Evolutionary conservation across 164 flowering plant species (phyloP).

Genomic region (Aristolochia californica): DNA sequence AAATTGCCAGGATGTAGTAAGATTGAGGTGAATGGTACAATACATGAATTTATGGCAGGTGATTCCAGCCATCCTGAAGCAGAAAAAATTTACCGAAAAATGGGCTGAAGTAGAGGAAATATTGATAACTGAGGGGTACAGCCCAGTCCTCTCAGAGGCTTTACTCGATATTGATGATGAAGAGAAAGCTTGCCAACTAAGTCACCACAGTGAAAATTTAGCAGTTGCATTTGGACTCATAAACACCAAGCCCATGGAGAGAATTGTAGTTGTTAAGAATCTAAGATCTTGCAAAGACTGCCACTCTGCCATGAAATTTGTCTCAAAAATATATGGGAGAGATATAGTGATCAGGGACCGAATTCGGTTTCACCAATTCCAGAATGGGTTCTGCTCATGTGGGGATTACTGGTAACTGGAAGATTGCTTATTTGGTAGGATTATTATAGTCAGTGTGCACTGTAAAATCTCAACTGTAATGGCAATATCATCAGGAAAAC

Average conservation of each 20-base stretch:
- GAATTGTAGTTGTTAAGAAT: slow-evolving; percentile 29
- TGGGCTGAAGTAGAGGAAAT: slow-evolving; percentile 26
- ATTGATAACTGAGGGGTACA: slow-evolving; percentile 20
- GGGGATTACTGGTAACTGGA: slow-evolving; percentile 27
- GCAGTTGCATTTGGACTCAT: slow-evolving; percentile 38
- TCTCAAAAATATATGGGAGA: slow-evolving; percentile 25
- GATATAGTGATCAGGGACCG: slow-evolving; percentile 31
- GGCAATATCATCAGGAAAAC: not conserved
- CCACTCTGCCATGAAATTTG: slow-evolving; percentile 26
- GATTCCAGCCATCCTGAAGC: slow-evolving; percentile 33
- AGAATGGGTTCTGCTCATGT: slow-evolving; percentile 32
- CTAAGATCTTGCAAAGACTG: slow-evolving; percentile 36
- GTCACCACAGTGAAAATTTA: slow-evolving; percentile 38
- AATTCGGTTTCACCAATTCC: slow-evolving; percentile 36
- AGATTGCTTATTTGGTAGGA: not conserved
- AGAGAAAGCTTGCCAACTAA: slow-evolving; percentile 28
- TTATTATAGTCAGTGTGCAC: too few species aligned
- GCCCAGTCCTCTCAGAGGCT: slow-evolving; percentile 27
- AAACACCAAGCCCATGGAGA: slow-evolving; percentile 15
- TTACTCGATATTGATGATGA: slow-evolving; percentile 33
- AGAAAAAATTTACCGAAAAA: slow-evolving; percentile 22
- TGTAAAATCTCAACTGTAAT: too few species aligned
- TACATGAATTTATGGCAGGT: slow-evolving; percentile 41
- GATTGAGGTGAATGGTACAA: slow-evolving; percentile 29
- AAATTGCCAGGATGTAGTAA: slow-evolving; percentile 35